Percentiles rank a stretch among this genome's conserved stretches.
phyloP scores from a whole-genome alignment of 2,329 filamentous ascomycete genomes.

The Phialophora chinensis region DNA sequence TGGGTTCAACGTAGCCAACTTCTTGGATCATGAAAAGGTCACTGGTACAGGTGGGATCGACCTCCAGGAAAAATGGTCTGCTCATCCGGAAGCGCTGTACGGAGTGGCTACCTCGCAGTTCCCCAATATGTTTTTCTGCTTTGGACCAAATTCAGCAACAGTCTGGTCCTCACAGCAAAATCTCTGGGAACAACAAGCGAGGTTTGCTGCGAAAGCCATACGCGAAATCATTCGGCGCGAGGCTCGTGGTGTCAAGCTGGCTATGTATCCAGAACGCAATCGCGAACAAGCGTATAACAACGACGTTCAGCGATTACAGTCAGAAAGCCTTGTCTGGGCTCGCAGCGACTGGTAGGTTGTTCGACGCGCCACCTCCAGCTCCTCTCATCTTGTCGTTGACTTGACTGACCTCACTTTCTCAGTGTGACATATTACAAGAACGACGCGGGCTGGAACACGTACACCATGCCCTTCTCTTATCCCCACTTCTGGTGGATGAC shows the following conservation, averaged over 20 bases:
- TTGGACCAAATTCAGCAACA: constrained; percentile 11
- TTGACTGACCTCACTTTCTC: not conserved
- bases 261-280: constrained; percentile 6
- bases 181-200: not conserved
- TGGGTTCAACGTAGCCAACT: constrained; percentile 25
- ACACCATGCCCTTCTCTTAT: constrained; percentile 10
- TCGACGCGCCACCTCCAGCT: not conserved
- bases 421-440: constrained; percentile 14
- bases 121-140: constrained; percentile 20
- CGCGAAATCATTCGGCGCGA: constrained; percentile 5
- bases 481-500: constrained; percentile 11
- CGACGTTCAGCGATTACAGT: constrained; percentile 5
- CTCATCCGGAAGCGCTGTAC: constrained; percentile 21
- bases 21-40: constrained; percentile 27
- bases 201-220: constrained; percentile 10
- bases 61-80: constrained; percentile 25
- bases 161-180: constrained; percentile 15
- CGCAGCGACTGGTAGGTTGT: not conserved
- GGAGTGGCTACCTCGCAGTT: constrained; percentile 12
- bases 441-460: constrained; percentile 15
- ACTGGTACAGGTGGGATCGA: constrained; percentile 19
- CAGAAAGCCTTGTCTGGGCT: not conserved
- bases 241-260: constrained; percentile 9
- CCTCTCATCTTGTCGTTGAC: not conserved
- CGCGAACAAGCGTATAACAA: constrained; percentile 9